A percentile compares a stretch with the other conserved stretches of the same genome.
Conservation (phyloP, 495 filamentous ascomycete species). For the Rhizodiscina lignyota region DNA sequence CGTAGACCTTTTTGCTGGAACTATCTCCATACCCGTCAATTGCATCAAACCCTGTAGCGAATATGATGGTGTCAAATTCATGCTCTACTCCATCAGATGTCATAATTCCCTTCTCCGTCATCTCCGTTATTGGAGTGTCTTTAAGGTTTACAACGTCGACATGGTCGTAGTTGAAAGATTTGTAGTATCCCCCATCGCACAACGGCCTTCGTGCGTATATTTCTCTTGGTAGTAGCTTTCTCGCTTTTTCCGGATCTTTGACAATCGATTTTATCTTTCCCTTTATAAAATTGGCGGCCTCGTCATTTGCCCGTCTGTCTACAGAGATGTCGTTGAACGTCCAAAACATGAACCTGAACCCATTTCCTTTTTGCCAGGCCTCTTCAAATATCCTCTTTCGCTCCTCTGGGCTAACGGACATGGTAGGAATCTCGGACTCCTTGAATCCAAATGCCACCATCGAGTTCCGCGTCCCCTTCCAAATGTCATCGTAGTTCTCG, state of each 20-base stretch:
- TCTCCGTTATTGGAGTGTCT: slow-evolving; percentile 5
- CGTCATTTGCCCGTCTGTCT: slow-evolving; percentile 10
- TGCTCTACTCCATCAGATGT: slow-evolving; percentile 1
- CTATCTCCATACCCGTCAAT: not conserved
- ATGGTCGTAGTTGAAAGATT: slow-evolving; percentile 12
- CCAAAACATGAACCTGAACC: slow-evolving; percentile 7
- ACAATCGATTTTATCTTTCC: slow-evolving; percentile 9
- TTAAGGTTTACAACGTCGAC: slow-evolving; percentile 9
- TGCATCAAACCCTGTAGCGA: slow-evolving; percentile 2
- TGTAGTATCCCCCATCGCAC: slow-evolving; percentile 8
- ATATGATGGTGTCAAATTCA: slow-evolving; percentile 1
- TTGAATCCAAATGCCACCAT: slow-evolving; percentile 1
- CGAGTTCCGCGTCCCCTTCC: slow-evolving; percentile 1
- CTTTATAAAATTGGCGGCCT: slow-evolving; percentile 6
- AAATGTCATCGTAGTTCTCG: slow-evolving; percentile 2
- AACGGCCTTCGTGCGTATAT: slow-evolving; percentile 3
- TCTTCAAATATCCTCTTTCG: slow-evolving; percentile 3
- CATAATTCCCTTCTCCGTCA: not conserved
- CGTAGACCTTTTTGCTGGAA: too few species aligned
- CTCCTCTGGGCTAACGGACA: not conserved
- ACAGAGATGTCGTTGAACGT: slow-evolving; percentile 8
- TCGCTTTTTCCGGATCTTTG: slow-evolving; percentile 11
- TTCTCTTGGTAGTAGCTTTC: slow-evolving; percentile 6
- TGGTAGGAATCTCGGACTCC: not conserved
- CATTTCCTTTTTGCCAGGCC: slow-evolving; percentile 5